Conservation (phyloP, 2,329 filamentous ascomycete genomes). For the Canariomyces notabilis region DNA sequence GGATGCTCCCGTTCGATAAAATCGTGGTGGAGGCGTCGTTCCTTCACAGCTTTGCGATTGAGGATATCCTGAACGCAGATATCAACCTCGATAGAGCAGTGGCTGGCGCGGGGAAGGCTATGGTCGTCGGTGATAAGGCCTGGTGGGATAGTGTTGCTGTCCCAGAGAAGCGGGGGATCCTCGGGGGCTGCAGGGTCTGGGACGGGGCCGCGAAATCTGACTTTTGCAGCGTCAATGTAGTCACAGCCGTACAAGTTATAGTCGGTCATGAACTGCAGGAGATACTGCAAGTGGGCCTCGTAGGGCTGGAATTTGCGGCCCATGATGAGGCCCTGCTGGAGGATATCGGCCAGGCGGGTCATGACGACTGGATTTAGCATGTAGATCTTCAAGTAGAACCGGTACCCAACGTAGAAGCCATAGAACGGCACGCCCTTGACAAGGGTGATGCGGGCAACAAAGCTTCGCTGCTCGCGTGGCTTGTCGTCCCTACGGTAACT, state of each 20-base stretch:
- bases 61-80: slow-evolving; percentile 82
- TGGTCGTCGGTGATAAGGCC: slow-evolving; percentile 57
- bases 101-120: slow-evolving; percentile 69
- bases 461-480: slow-evolving; percentile 60
- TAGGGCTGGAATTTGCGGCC: slow-evolving; percentile 82
- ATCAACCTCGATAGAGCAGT: slow-evolving; percentile 87
- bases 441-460: slow-evolving; percentile 84
- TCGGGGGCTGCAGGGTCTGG: slow-evolving; percentile 60
- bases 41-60: slow-evolving; percentile 70
- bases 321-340: slow-evolving; percentile 84
- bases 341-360: slow-evolving; percentile 78
- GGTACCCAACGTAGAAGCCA: slow-evolving; percentile 89
- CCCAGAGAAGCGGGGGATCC: slow-evolving; percentile 68
- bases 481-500: slow-evolving; percentile 77
- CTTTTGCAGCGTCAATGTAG: slow-evolving; percentile 69
- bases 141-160: slow-evolving; percentile 63
- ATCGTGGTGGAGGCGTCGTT: slow-evolving; percentile 78
- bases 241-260: slow-evolving; percentile 95
- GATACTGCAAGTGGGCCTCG: slow-evolving; percentile 87
- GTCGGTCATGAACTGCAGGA: slow-evolving; percentile 96
- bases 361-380: slow-evolving; percentile 82
- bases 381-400: slow-evolving; percentile 90
- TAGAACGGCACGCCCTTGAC: slow-evolving; percentile 95
- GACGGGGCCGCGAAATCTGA: slow-evolving; percentile 69
- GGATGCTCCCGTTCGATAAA: slow-evolving; percentile 70